phyloP scores from a whole-genome alignment of 148 eudicot genomes.

The Dysphania ambrosioides region DNA sequence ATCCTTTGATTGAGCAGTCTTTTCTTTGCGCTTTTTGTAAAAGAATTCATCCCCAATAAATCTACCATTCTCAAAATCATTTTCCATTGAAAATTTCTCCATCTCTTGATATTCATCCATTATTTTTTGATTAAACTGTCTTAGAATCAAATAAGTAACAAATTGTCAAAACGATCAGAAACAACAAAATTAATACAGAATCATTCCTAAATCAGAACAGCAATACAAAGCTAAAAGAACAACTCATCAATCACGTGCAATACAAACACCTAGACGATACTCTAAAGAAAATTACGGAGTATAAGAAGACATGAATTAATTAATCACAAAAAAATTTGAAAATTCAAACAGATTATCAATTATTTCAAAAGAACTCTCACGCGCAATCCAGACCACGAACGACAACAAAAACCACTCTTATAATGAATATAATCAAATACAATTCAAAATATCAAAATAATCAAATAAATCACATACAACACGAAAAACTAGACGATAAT shows the following conservation, averaged over 20 bases:
- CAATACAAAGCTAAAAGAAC: neutral
- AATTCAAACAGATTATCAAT: too few relatives aligned
- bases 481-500: too few relatives aligned
- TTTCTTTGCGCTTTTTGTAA: constrained; percentile 65
- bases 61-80: constrained; percentile 72
- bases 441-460: too few relatives aligned
- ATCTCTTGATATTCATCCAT: constrained; percentile 85
- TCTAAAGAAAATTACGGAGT: too few relatives aligned
- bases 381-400: too few relatives aligned
- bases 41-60: constrained; percentile 69
- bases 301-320: too few relatives aligned
- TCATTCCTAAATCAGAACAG: neutral
- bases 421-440: too few relatives aligned
- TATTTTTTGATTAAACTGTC: neutral
- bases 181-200: too few relatives aligned
- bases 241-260: neutral
- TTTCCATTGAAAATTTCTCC: constrained; percentile 73
- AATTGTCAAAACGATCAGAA: neutral
- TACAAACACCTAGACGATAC: neutral
- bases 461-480: too few relatives aligned
- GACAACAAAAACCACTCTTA: too few relatives aligned
- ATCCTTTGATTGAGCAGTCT: constrained; percentile 60
- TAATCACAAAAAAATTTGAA: too few relatives aligned
- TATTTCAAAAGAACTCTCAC: too few relatives aligned
- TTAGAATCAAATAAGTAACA: neutral